Evolutionary conservation across 2,329 filamentous ascomycete species (phyloP), one percentile per base, ranked within the genome.

Genomic region (Xylariaceae sp.): DNA sequence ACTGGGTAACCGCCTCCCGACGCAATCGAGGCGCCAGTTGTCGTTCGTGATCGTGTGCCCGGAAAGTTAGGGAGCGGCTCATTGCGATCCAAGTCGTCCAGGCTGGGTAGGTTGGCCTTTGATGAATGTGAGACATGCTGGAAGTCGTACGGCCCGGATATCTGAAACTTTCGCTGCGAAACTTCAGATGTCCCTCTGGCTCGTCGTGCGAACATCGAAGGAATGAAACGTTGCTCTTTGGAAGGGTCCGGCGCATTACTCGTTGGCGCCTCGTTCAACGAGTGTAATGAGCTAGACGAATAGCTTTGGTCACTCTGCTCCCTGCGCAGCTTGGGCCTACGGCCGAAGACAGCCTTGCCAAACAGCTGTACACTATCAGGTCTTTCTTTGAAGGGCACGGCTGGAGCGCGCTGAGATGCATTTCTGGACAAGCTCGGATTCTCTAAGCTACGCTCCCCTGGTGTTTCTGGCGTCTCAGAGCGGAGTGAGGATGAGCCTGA

Each of bases 81-180:
- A 45, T 68, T 67, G 15, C 71, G 72, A 59, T 71, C 76, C 2
- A 69, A 61, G 26, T 70, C 68, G 40, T 73, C 70, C 6, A 76
- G 56, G 51, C 70, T 71, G 3, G 74, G 68, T 2, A 77, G 54
- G 47, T 77, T 71, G 29, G 83, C 76, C 44, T 76, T 77, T 12
- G 75, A 71, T 12, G 78, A 81, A 64, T 85, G 82, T 3, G 79
- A 77, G 32, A 86, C 74, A 67, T 86, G 83, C 64, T 85, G 82
- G 56, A 86, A 86, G 71, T 86, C 85, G 68, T 83, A 86, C 2
- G 83, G 83, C 1, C 74, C 78, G 0, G 83, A 86, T 50, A 86
- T 86, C 50, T 78, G 76, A 47, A 77, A 64, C 57, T 73, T 77
- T 62, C 68, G 77, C 49, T 67, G 65, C 13, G 64, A 67, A 29